phyloP scores from a whole-genome alignment of 2,329 filamentous ascomycete genomes.

The Leptoxyphium fumago region DNA sequence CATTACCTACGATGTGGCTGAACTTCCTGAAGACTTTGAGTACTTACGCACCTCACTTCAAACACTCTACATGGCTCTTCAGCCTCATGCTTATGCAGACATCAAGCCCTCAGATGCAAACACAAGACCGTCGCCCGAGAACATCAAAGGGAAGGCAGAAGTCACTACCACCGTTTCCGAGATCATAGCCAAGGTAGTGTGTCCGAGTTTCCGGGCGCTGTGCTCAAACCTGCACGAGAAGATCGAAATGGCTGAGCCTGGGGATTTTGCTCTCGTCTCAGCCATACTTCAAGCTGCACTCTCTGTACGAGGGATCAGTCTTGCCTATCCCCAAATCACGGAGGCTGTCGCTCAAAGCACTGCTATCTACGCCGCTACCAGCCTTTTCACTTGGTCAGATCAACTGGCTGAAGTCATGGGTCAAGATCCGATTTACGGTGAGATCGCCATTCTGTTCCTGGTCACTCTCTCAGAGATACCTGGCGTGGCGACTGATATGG shows the following conservation, averaged over 20 bases:
- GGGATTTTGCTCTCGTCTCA: constrained; percentile 75
- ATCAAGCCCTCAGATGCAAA: constrained; percentile 1
- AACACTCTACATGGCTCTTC: constrained; percentile 69
- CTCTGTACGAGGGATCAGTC: constrained; percentile 55
- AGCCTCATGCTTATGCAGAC: constrained; percentile 36
- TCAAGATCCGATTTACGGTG: constrained; percentile 80
- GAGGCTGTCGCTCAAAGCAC: constrained; percentile 43
- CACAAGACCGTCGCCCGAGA: constrained; percentile 4
- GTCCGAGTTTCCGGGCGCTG: constrained; percentile 66
- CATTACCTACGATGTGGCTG: constrained; percentile 44
- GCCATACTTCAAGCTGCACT: constrained; percentile 77
- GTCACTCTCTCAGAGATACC: constrained; percentile 74
- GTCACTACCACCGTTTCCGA: constrained; percentile 52
- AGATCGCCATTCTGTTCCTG: constrained; percentile 78
- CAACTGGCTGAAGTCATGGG: constrained; percentile 55
- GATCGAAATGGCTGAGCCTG: constrained; percentile 33
- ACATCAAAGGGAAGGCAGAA: constrained; percentile 3
- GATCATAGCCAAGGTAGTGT: constrained; percentile 64
- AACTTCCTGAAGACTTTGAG: constrained; percentile 41
- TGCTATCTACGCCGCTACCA: constrained; percentile 65
- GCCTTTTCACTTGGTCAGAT: constrained; percentile 89
- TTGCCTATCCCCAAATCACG: constrained; percentile 33
- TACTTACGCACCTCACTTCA: constrained; percentile 78
- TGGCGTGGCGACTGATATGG: constrained; percentile 73
- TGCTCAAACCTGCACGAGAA: constrained; percentile 68